Evolutionary conservation across 768 basidiomycete genomes (phyloP).

Genomic region (Suillus americanus): DNA sequence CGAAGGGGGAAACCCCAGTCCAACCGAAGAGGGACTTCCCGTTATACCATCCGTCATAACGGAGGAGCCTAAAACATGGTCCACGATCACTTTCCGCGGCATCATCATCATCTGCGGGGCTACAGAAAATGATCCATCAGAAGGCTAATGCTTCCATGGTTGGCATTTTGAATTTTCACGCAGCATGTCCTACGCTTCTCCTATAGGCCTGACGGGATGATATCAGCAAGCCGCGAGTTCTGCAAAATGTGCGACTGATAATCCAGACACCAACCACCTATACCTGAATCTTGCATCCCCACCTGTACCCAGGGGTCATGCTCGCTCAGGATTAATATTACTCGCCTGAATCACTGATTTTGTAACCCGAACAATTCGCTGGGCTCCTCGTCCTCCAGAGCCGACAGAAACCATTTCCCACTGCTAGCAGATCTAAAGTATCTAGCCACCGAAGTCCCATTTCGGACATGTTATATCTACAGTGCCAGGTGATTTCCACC

Average conservation of each 20-base stretch:
- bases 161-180: background rate
- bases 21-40: background rate
- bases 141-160: background rate
- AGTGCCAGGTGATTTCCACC: background rate
- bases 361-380: background rate
- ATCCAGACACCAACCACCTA: background rate
- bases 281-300: background rate
- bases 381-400: background rate
- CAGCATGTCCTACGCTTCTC: background rate
- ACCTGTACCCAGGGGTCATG: background rate
- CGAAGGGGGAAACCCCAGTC: background rate
- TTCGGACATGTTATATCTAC: background rate
- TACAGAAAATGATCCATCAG: background rate
- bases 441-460: background rate
- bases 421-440: background rate
- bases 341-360: background rate
- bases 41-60: background rate
- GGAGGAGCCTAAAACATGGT: background rate
- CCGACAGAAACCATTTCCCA: background rate
- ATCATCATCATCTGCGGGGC: background rate
- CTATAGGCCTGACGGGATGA: background rate
- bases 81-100: background rate
- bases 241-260: background rate
- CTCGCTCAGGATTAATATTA: background rate
- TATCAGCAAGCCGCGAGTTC: background rate